Percentiles rank a stretch among this genome's conserved stretches.
phyloP scores from a whole-genome alignment of 1,284 basidiomycete genomes.

The Leccinum angustisporum region DNA sequence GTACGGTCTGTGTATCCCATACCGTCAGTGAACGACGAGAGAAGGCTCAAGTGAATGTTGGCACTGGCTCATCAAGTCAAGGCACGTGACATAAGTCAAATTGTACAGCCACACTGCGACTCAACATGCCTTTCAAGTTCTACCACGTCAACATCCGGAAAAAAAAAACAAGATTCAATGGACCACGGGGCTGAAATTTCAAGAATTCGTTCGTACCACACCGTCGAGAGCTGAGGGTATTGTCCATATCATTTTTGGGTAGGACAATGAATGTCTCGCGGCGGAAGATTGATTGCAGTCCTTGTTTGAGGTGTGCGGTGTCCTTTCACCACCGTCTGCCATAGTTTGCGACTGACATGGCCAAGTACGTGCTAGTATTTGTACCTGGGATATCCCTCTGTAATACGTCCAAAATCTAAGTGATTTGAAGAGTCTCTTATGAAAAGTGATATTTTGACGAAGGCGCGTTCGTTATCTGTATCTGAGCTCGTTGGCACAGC shows the following conservation, averaged over 20 bases:
- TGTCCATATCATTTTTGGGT: slow-evolving; percentile 6
- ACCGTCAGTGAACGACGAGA: slow-evolving; percentile 1
- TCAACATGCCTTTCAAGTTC: background rate
- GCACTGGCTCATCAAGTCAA: background rate
- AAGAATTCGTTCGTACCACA: slow-evolving; percentile 2
- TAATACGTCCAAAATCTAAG: background rate
- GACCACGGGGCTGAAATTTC: background rate
- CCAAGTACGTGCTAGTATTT: background rate
- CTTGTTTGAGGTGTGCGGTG: slow-evolving; percentile 74
- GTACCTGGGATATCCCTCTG: background rate
- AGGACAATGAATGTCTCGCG: slow-evolving; percentile 9
- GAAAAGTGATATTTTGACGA: slow-evolving; percentile 28
- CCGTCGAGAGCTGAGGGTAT: slow-evolving; percentile 14
- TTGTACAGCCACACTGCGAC: background rate
- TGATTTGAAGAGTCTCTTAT: slow-evolving; percentile 19
- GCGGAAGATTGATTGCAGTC: slow-evolving; percentile 45
- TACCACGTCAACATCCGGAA: background rate
- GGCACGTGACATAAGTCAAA: slow-evolving; percentile 26
- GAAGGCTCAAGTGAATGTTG: background rate
- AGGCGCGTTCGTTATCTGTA: slow-evolving; percentile 50
- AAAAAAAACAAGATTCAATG: background rate
- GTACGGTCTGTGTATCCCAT: slow-evolving; percentile 61
- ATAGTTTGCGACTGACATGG: slow-evolving; percentile 70
- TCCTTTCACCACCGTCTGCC: slow-evolving; percentile 54
- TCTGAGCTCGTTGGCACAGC: slow-evolving; percentile 50